Percentiles rank a stretch among this genome's conserved stretches.
phyloP scores from a whole-genome alignment of 2,329 filamentous ascomycete species.

The Trichophyton benhamiae region DNA sequence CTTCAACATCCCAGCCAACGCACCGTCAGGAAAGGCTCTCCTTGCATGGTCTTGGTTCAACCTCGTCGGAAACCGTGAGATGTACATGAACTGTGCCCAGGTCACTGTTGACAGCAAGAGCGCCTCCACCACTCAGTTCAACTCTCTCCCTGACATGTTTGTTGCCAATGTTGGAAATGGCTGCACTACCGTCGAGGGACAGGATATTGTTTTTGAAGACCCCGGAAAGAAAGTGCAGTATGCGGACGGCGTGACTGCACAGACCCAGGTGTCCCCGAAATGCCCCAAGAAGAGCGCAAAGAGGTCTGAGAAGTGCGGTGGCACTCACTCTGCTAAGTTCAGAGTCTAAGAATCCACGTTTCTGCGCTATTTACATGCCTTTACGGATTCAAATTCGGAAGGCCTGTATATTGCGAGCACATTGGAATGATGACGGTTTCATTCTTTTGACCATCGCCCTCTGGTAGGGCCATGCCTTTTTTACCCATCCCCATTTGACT shows the following conservation, averaged over 20 bases:
- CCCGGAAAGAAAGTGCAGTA: constrained; percentile 6
- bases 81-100: constrained; percentile 74
- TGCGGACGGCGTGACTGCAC: not conserved
- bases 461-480: not conserved
- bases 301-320: not conserved
- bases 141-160: constrained; percentile 8
- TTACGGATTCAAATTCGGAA: not conserved
- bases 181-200: constrained; percentile 8
- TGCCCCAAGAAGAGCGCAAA: not conserved
- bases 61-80: constrained; percentile 33
- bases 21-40: constrained; percentile 48
- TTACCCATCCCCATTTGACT: not conserved
- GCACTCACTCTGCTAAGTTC: not conserved
- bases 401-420: not conserved
- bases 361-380: not conserved
- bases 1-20: constrained; percentile 55
- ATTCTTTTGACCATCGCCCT: not conserved
- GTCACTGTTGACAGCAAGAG: constrained; percentile 43
- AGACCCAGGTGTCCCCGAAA: not conserved
- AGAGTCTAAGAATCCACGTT: not conserved
- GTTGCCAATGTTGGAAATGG: constrained; percentile 11
- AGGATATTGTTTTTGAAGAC: constrained; percentile 6
- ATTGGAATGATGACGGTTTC: not conserved
- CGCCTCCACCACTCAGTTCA: not conserved
- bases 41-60: constrained; percentile 73